A percentile compares a stretch with the other conserved stretches of the same genome.
These are phyloP conservation scores for Oemleria cerasiformis DNA, from an alignment of 306 rosid genomes.

Conservation along the genomic window DNA sequence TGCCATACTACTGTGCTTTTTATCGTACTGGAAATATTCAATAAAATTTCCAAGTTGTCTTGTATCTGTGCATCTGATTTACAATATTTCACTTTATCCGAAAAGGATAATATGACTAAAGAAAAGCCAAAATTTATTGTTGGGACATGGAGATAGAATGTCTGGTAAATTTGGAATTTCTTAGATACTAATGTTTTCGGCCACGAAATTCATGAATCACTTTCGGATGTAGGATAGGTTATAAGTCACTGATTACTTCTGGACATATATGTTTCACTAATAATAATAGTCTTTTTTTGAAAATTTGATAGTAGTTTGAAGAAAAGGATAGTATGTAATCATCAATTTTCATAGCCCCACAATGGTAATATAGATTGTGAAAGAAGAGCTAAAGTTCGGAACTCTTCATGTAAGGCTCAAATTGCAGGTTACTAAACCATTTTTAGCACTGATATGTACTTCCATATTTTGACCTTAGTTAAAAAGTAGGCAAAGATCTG, in stretches of 20 bases:
- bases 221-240: background rate
- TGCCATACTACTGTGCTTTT: background rate
- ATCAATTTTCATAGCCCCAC: background rate
- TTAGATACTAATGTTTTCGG: background rate
- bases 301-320: background rate
- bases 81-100: background rate
- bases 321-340: background rate
- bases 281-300: background rate
- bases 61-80: background rate
- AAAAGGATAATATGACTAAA: background rate
- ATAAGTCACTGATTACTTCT: background rate
- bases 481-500: background rate
- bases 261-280: background rate
- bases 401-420: background rate
- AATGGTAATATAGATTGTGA: background rate
- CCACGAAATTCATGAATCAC: constrained; percentile 1
- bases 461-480: background rate
- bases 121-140: background rate
- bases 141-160: background rate
- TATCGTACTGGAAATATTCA: background rate
- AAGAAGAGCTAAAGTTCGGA: background rate
- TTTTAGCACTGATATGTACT: background rate
- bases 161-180: background rate
- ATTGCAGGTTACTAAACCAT: background rate
- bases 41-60: background rate